Evolutionary conservation across 495 filamentous ascomycete genomes (phyloP).

Genomic region (Talaromyces borbonicus): DNA sequence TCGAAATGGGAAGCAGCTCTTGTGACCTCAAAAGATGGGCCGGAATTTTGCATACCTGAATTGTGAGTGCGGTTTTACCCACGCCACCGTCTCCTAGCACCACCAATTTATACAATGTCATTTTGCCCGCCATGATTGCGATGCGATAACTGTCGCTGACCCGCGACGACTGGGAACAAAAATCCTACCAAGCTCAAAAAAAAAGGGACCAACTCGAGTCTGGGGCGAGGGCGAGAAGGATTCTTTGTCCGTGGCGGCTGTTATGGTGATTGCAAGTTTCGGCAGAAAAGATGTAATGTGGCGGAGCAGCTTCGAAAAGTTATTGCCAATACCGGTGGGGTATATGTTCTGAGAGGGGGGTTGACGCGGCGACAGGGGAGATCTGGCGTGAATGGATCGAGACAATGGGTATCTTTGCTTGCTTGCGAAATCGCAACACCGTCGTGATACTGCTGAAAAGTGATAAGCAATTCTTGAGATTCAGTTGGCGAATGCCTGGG

Average conservation of each 20-base stretch:
- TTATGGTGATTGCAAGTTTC: background rate
- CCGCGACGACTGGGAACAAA: no score
- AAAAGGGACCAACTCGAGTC: background rate
- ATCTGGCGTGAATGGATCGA: no score
- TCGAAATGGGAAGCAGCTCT: no score
- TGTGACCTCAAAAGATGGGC: conserved; percentile 7
- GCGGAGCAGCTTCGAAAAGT: background rate
- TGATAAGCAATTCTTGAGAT: no score
- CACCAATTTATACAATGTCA: conserved; percentile 98
- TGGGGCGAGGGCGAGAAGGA: background rate
- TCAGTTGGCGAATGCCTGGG: background rate
- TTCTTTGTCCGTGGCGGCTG: background rate
- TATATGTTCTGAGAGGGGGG: background rate
- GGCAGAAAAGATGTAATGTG: background rate
- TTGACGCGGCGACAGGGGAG: background rate
- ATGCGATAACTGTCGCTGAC: background rate
- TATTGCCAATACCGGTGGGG: conserved; percentile 1
- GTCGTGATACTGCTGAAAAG: background rate
- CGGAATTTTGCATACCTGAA: conserved; percentile 65
- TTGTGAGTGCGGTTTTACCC: conserved; percentile 94
- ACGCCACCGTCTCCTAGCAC: conserved; percentile 91
- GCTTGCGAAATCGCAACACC: background rate
- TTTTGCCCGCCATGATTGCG: conserved; percentile 58
- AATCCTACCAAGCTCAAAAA: no score
- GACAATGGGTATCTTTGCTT: no score